These are phyloP conservation scores for Globisporangium ultimum DNA, from an alignment of 352 stramenopile genomes.

Conservation along the genomic window DNA sequence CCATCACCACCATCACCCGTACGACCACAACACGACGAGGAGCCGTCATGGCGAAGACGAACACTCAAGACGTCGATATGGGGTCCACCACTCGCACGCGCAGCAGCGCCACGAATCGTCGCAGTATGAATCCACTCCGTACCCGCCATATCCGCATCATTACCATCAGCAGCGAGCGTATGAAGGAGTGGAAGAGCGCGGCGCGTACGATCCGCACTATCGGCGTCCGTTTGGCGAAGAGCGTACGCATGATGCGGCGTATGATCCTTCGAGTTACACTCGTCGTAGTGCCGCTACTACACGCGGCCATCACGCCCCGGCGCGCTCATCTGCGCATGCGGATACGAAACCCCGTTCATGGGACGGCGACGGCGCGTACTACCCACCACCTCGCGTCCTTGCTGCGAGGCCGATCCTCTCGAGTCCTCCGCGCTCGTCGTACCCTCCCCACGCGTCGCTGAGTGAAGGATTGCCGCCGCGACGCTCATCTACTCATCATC, in stretches of 20 bases:
- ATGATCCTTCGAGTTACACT: background rate
- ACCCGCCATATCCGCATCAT: background rate
- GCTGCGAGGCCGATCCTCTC: background rate
- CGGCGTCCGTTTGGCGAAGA: background rate
- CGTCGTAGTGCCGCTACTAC: background rate
- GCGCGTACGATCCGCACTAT: background rate
- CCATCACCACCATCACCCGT: constrained; percentile 12
- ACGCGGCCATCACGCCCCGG: too few relatives aligned
- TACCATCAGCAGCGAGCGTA: background rate
- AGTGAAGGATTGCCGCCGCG: background rate
- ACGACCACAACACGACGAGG: background rate
- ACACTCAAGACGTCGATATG: background rate
- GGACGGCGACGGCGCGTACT: background rate
- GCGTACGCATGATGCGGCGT: background rate
- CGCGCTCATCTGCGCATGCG: background rate
- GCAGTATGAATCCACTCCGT: background rate
- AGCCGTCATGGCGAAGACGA: background rate
- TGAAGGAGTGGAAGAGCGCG: background rate
- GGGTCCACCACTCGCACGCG: background rate
- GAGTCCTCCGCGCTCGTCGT: too few relatives aligned
- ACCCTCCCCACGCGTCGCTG: background rate
- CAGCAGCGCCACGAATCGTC: background rate
- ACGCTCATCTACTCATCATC: background rate
- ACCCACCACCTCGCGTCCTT: background rate
- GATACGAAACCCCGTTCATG: background rate